Evolutionary conservation across 2,329 filamentous ascomycete genomes (phyloP).

Genomic region (Sporothrix sp.): DNA sequence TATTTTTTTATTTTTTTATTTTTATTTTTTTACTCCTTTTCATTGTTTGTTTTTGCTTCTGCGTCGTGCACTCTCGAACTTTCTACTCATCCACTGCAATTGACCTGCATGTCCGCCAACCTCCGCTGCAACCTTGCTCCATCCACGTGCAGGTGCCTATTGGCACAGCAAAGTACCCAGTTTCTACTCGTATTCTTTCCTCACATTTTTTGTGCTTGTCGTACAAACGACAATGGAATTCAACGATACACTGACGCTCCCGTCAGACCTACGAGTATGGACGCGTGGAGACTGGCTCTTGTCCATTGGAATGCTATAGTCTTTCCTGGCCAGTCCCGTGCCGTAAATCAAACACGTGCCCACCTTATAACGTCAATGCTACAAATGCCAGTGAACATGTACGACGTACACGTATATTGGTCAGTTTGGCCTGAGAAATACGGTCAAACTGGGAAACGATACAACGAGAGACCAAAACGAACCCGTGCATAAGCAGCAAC

Average conservation of each 20-base stretch:
- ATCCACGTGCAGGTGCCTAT: constrained; percentile 3
- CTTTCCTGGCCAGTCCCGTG: not conserved
- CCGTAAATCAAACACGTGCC: constrained; percentile 1
- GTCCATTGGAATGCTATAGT: too few species aligned
- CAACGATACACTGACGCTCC: too few species aligned
- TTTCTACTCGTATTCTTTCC: not conserved
- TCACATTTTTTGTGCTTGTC: not conserved
- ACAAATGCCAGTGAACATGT: too few species aligned
- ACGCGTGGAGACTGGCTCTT: too few species aligned
- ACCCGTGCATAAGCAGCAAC: too few species aligned
- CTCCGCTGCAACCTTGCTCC: not conserved
- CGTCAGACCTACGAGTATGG: too few species aligned
- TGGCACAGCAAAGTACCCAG: too few species aligned
- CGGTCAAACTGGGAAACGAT: not conserved
- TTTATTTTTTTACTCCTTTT: not conserved
- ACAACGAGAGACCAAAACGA: not conserved
- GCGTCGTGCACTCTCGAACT: not conserved
- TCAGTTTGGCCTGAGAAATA: too few species aligned
- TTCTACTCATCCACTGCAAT: not conserved
- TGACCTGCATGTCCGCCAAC: not conserved
- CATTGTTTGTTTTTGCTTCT: not conserved
- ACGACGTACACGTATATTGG: too few species aligned
- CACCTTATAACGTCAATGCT: not conserved
- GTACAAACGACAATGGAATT: too few species aligned
- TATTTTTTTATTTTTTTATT: not conserved